Conservation (phyloP, 73 alveolate genomes). For the Blepharisma stoltei region DNA sequence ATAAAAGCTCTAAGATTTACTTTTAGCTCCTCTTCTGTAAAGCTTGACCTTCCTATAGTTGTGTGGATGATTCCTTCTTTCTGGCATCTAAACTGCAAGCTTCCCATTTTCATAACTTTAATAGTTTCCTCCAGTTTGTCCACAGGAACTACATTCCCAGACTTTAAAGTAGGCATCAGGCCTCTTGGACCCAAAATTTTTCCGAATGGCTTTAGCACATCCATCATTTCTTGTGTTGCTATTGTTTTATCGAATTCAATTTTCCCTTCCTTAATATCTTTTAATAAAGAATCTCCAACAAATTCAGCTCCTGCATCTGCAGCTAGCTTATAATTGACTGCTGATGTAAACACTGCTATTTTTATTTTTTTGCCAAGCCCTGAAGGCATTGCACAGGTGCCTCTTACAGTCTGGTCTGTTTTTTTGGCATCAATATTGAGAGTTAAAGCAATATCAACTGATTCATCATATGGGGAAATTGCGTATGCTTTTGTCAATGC, state of each 20-base stretch:
- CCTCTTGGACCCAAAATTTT: conserved; percentile 80
- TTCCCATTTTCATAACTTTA: conserved; percentile 51
- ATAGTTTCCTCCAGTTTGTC: conserved; percentile 45
- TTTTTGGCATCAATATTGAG: conserved; percentile 65
- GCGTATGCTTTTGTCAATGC: conserved; percentile 33
- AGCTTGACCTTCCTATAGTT: conserved; percentile 53
- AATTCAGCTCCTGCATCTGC: conserved; percentile 73
- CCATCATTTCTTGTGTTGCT: conserved; percentile 57
- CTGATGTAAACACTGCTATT: conserved; percentile 56
- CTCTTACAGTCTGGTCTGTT: conserved; percentile 75
- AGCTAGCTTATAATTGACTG: conserved; percentile 36
- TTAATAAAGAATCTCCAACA: conserved; percentile 41
- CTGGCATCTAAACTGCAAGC: conserved; percentile 56
- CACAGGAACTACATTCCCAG: conserved; percentile 57
- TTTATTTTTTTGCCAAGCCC: conserved; percentile 51
- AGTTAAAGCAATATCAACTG: conserved; percentile 47
- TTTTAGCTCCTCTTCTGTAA: conserved; percentile 42
- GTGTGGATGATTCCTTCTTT: conserved; percentile 50
- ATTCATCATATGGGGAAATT: conserved; percentile 45
- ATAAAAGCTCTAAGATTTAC: conserved; percentile 52
- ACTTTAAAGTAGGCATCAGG: conserved; percentile 76
- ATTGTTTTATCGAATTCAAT: conserved; percentile 62
- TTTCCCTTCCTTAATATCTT: conserved; percentile 47
- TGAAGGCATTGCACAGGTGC: conserved; percentile 63
- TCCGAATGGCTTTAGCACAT: conserved; percentile 56